Evolutionary conservation across 176 grass and related monocot genomes (phyloP), one percentile per base, ranked within the genome.

Genomic region (Alopecurus myosuroides): DNA sequence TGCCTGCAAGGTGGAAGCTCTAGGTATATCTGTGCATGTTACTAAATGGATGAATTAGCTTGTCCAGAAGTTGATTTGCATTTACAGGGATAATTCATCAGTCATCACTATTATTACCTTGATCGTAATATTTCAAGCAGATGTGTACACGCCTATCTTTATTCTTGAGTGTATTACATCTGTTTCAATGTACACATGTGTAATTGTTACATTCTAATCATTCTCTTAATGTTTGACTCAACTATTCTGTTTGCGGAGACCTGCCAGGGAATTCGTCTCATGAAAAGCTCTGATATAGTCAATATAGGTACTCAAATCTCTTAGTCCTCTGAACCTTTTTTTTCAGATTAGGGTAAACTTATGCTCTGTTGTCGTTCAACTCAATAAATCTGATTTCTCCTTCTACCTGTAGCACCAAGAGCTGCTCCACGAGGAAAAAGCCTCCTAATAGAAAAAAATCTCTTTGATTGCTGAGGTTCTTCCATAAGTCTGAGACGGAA

Each of bases 281-380:
- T n/a, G n/a, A n/a, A n/a, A n/a, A n/a, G 91, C 65, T 95, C 94
- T 1, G 94, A 95, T 81, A 81, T 53, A 36, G 85, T 91, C 64
- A 89, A 93, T 70, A 85, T 91, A 72, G 84, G 94, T 95, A 74
- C 0, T 1, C 25, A 36, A 5, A 72, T 4, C 64, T 72, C 3
- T 46, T 23, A n/a, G 9, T 58, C 33, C 63, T 70, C 20, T 78
- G 55, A 77, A 45, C 53, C 20, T 81, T 67, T 2, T 70, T 71
- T 82, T 72, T 63, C 14, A 73, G 35, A 82, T 20, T 7, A 37
- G n/a, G n/a, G n/a, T 2, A 14, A 42, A 14, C 18, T 68, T 29
- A 78, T 9, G 80, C 17, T 23, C 14, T 46, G 13, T n/a, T 45
- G 37, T 63, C 14, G 35, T 53, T 76, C 51, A 25, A n/a, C 13